Evolutionary conservation across 352 stramenopile species (phyloP).

Genomic region (Phytophthora agathidicida): DNA sequence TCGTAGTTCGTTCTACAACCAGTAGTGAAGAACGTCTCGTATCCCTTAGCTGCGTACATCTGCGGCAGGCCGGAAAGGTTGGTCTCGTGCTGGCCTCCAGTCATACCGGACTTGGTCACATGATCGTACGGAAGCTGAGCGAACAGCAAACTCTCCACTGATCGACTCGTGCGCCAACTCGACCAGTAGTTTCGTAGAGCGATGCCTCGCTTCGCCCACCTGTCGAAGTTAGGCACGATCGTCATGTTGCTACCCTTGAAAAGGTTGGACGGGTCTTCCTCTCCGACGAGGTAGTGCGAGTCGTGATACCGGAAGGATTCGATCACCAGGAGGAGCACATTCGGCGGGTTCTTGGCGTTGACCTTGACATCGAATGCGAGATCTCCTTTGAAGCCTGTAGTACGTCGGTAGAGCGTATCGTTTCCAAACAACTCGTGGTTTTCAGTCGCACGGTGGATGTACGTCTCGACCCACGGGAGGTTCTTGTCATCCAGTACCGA

Average conservation of each 20-base stretch:
- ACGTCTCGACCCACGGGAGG: background rate
- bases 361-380: constrained; percentile 39
- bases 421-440: constrained; percentile 10
- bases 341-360: constrained; percentile 35
- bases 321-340: constrained; percentile 51
- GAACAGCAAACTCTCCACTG: constrained; percentile 54
- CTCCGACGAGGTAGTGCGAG: constrained; percentile 48
- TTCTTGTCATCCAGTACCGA: background rate
- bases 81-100: constrained; percentile 15
- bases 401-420: constrained; percentile 4
- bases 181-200: constrained; percentile 63
- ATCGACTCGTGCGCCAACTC: constrained; percentile 56
- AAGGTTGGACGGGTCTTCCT: constrained; percentile 43
- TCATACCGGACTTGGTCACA: constrained; percentile 37
- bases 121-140: constrained; percentile 50
- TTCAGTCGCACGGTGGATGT: constrained; percentile 15
- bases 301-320: constrained; percentile 58
- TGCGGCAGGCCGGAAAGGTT: constrained; percentile 50
- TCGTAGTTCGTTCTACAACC: constrained; percentile 51
- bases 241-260: constrained; percentile 24
- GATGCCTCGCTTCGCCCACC: constrained; percentile 47
- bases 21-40: constrained; percentile 52
- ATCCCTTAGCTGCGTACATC: constrained; percentile 49
- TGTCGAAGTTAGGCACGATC: constrained; percentile 48
- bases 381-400: constrained; percentile 8